Percentiles rank a stretch among this genome's conserved stretches.
Conservation (phyloP, 306 rosid species). For the Ziziphus jujuba region DNA sequence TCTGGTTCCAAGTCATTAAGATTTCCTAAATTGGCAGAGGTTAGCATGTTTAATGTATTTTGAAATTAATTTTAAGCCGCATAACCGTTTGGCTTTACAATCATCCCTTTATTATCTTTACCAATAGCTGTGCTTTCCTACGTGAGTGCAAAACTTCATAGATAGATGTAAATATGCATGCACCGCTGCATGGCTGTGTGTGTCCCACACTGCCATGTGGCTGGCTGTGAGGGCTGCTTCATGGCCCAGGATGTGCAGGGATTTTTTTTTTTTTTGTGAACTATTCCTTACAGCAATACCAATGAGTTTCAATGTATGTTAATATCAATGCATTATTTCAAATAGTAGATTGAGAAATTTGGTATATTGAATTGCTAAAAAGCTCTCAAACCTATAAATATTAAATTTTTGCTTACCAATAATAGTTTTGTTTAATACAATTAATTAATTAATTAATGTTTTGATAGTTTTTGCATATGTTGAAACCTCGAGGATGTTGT, state of each 20-base stretch:
- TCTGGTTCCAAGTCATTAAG: conserved; percentile 43
- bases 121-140: too few relatives aligned
- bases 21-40: conserved; percentile 52
- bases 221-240: too few relatives aligned
- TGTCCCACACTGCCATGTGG: too few relatives aligned
- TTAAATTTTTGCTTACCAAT: not conserved
- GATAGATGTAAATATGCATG: too few relatives aligned
- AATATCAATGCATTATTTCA: not conserved
- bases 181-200: too few relatives aligned
- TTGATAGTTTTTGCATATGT: too few relatives aligned
- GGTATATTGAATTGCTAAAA: not conserved
- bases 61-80: conserved; percentile 7
- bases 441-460: too few relatives aligned
- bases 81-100: not conserved
- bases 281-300: not conserved
- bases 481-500: not conserved
- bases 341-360: not conserved
- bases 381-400: not conserved
- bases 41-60: conserved; percentile 28
- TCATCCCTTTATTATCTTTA: not conserved
- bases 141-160: too few relatives aligned
- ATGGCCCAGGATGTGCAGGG: too few relatives aligned
- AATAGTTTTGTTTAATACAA: too few relatives aligned
- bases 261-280: too few relatives aligned
- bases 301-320: not conserved